Conservation (phyloP, 148 eudicot genomes). For the Rhododendron molle region DNA sequence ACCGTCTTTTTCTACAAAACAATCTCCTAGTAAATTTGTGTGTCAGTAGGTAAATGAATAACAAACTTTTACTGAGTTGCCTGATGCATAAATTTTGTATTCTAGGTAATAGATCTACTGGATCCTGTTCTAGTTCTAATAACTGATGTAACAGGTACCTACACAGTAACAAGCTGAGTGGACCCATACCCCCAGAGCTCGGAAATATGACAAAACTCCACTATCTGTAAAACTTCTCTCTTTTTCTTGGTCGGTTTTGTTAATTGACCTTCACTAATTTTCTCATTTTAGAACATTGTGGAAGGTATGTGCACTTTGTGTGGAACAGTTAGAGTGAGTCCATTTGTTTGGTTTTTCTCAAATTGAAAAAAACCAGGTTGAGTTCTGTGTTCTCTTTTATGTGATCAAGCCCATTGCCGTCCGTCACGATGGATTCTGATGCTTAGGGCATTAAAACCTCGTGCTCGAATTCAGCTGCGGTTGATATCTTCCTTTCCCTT, state of each 20-base stretch:
- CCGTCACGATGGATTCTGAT: background rate
- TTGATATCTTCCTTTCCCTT: background rate
- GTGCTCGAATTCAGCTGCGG: background rate
- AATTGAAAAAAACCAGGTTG: background rate
- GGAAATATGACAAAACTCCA: slow-evolving; percentile 98
- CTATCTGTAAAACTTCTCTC: slow-evolving; percentile 52
- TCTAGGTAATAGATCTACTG: background rate
- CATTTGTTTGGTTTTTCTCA: background rate
- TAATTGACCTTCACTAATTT: background rate
- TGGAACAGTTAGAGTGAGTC: background rate
- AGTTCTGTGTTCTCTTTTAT: background rate
- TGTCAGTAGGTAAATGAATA: background rate
- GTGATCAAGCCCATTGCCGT: background rate
- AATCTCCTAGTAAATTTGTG: background rate
- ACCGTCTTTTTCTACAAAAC: background rate
- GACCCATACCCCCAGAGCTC: slow-evolving; percentile 87
- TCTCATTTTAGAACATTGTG: background rate
- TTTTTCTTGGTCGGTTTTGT: background rate
- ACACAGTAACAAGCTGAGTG: slow-evolving; percentile 83
- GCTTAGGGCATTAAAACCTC: background rate
- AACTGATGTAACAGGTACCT: slow-evolving; percentile 52
- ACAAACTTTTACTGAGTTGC: background rate
- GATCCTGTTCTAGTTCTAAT: background rate
- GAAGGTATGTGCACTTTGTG: background rate
- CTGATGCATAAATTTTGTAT: background rate